Percentiles rank a stretch among this genome's conserved stretches.
These are phyloP conservation scores for Pezicula carpinea DNA, from an alignment of 2,329 filamentous ascomycete species.

Conservation along the genomic window DNA sequence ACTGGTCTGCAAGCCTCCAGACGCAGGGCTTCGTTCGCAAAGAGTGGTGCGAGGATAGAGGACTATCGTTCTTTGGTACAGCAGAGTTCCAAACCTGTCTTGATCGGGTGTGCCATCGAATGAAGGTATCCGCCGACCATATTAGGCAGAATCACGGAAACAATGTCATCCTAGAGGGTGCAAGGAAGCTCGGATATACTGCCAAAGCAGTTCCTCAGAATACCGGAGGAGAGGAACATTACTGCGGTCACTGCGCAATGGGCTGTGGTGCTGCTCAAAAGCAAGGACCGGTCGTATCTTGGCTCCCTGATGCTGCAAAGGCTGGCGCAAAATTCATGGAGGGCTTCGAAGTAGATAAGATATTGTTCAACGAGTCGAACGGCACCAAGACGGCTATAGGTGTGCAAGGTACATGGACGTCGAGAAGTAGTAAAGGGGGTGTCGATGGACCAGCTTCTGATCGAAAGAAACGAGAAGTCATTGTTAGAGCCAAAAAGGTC, in stretches of 20 bases:
- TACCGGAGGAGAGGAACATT: slow-evolving; percentile 66
- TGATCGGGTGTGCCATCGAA: slow-evolving; percentile 72
- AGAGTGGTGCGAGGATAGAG: slow-evolving; percentile 68
- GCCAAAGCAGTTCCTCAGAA: slow-evolving; percentile 74
- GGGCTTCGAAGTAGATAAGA: slow-evolving; percentile 67
- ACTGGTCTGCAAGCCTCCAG: slow-evolving; percentile 67
- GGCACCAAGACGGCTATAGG: slow-evolving; percentile 58
- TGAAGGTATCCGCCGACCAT: slow-evolving; percentile 65
- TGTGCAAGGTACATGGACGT: slow-evolving; percentile 70
- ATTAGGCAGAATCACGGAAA: slow-evolving; percentile 73
- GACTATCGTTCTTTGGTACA: slow-evolving; percentile 70
- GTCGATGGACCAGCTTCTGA: slow-evolving; percentile 45
- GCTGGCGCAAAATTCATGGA: slow-evolving; percentile 80
- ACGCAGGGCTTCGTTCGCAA: slow-evolving; percentile 72
- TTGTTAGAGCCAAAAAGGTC: slow-evolving; percentile 75
- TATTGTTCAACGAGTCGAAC: slow-evolving; percentile 59
- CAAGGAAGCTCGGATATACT: slow-evolving; percentile 67
- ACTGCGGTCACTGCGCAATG: slow-evolving; percentile 62
- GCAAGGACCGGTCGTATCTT: slow-evolving; percentile 72
- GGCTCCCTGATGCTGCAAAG: slow-evolving; percentile 72
- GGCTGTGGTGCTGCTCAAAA: slow-evolving; percentile 67
- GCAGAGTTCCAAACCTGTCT: slow-evolving; percentile 71
- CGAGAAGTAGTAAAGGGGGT: slow-evolving; percentile 59
- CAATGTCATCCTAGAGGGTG: slow-evolving; percentile 67
- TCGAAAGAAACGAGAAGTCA: slow-evolving; percentile 53